Percentiles rank a stretch among this genome's conserved stretches.
These are phyloP conservation scores for Coffea humblotiana DNA, from an alignment of 305 asterid species.

Conservation along the genomic window DNA sequence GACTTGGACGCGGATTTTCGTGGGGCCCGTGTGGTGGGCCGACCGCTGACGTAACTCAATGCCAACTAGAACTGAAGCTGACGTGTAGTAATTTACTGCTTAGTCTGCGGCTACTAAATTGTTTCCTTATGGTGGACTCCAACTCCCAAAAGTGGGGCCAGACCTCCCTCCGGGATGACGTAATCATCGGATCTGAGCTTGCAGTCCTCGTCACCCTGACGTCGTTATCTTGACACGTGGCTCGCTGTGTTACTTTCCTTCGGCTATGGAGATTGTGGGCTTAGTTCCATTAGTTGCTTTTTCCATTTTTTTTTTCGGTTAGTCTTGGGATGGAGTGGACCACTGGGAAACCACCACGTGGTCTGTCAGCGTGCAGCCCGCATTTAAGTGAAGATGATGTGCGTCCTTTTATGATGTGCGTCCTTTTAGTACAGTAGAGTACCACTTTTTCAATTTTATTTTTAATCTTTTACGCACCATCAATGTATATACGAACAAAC, in stretches of 20 bases:
- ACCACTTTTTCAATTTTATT: no score
- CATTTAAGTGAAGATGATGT: no score
- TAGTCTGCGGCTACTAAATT: background rate
- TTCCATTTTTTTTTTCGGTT: background rate
- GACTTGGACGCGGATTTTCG: conserved; percentile 10
- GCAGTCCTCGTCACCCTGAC: conserved; percentile 22
- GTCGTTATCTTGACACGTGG: conserved; percentile 26
- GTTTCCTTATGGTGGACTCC: background rate
- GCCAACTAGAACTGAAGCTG: conserved; percentile 4
- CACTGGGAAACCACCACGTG: conserved; percentile 36
- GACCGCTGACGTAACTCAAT: conserved; percentile 13
- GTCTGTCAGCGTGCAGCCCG: conserved; percentile 5
- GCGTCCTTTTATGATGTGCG: no score
- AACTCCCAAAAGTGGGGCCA: background rate
- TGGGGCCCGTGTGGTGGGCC: background rate
- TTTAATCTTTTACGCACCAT: no score
- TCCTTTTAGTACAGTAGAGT: no score
- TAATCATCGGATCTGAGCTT: conserved; percentile 5
- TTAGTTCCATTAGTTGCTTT: background rate
- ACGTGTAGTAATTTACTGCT: conserved; percentile 10
- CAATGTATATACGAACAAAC: no score
- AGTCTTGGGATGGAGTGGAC: background rate
- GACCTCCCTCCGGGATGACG: conserved; percentile 4
- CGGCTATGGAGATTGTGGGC: conserved; percentile 27
- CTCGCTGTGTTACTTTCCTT: conserved; percentile 19